These are phyloP conservation scores for Plasmodium ovale DNA, from an alignment of 169 alveolate genomes.

Conservation along the genomic window DNA sequence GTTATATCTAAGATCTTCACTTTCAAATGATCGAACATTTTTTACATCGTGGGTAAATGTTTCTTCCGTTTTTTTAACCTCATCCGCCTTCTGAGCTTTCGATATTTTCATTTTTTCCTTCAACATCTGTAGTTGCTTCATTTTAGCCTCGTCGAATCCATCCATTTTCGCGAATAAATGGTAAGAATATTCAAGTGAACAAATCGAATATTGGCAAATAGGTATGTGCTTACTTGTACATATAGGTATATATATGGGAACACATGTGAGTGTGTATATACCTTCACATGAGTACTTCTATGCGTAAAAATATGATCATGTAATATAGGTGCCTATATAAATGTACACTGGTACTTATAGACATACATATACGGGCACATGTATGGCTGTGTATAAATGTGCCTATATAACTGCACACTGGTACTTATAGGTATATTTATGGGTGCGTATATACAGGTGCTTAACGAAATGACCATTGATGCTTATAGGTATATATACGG, in stretches of 20 bases:
- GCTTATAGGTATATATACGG: not conserved
- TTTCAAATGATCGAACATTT: constrained; percentile 64
- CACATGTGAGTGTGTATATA: not conserved
- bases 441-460: not conserved
- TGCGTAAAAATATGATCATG: not conserved
- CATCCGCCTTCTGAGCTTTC: constrained; percentile 68
- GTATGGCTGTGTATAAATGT: not conserved
- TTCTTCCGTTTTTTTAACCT: constrained; percentile 44
- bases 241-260: not conserved
- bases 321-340: not conserved
- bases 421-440: not conserved
- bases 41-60: constrained; percentile 14
- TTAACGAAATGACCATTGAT: too few species aligned
- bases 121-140: constrained; percentile 75
- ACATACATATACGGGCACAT: too few species aligned
- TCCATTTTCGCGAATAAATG: constrained; percentile 19
- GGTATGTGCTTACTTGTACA: not conserved
- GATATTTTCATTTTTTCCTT: constrained; percentile 74
- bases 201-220: not conserved
- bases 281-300: not conserved
- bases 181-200: not conserved
- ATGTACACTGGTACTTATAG: too few species aligned
- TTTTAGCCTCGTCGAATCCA: constrained; percentile 61
- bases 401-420: not conserved
- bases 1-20: constrained; percentile 41